Evolutionary conservation across 2,329 filamentous ascomycete species (phyloP).

Genomic region (Penicillium paneum): DNA sequence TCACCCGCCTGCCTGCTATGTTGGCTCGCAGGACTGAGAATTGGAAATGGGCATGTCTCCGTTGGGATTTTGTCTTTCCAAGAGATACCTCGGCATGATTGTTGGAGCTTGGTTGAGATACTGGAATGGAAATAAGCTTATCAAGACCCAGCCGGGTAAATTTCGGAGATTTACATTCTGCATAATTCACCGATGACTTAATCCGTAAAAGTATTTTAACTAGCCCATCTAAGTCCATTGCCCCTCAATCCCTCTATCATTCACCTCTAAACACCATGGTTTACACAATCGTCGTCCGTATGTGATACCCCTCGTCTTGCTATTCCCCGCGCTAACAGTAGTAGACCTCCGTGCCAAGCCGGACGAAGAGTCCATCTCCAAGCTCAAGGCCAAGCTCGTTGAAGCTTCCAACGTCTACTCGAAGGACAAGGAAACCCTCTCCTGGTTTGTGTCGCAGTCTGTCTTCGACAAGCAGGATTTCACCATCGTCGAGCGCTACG

Average conservation of each 20-base stretch:
- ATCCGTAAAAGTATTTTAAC: too few species aligned
- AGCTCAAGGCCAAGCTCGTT: slow-evolving; percentile 68
- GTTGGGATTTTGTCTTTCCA: neutral
- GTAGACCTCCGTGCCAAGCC: slow-evolving; percentile 63
- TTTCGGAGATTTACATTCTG: too few species aligned
- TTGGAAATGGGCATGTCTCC: neutral
- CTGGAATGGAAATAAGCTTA: too few species aligned
- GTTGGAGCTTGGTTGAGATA: neutral
- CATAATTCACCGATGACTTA: too few species aligned
- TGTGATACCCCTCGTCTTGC: slow-evolving; percentile 3
- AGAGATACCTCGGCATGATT: neutral
- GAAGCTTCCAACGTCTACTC: slow-evolving; percentile 72
- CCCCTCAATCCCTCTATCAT: slow-evolving; percentile 12
- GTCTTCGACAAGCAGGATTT: slow-evolving; percentile 66
- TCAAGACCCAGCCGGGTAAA: too few species aligned
- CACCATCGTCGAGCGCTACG: slow-evolving; percentile 72
- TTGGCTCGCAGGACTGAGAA: neutral
- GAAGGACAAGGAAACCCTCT: slow-evolving; percentile 66
- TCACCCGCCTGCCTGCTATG: too few species aligned
- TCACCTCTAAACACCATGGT: slow-evolving; percentile 21
- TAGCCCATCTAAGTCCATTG: neutral
- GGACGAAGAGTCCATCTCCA: slow-evolving; percentile 60
- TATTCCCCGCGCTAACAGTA: neutral
- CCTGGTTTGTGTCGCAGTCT: slow-evolving; percentile 77
- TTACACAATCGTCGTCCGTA: slow-evolving; percentile 33